phyloP scores from a whole-genome alignment of 371 early-diverging fungal genomes.

The Thermomucor indicae-seudaticae region DNA sequence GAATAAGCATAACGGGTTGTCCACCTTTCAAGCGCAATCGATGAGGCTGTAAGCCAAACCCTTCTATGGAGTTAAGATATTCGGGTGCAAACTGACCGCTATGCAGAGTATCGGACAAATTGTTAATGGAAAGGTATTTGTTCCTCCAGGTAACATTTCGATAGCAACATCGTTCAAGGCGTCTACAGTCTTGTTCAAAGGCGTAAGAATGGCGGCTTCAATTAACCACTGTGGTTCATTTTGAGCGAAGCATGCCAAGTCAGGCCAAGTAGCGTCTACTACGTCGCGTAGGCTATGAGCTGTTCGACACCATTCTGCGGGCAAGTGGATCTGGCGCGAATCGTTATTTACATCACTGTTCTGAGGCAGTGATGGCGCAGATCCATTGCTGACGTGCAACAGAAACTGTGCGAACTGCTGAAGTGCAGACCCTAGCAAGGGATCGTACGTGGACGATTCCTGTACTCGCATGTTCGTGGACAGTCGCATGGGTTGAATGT shows the following conservation, averaged over 20 bases:
- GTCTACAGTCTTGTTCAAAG: neutral
- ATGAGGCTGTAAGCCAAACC: constrained; percentile 15
- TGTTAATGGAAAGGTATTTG: neutral
- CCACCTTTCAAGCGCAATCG: constrained; percentile 13
- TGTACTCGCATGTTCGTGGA: constrained; percentile 15
- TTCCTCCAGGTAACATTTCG: neutral
- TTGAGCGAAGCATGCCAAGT: neutral
- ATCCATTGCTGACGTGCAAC: neutral
- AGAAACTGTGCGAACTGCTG: neutral
- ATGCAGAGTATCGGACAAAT: neutral
- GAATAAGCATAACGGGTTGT: constrained; percentile 21
- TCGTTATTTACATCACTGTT: too few relatives aligned
- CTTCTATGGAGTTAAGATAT: neutral
- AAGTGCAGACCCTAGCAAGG: neutral
- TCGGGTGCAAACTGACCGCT: neutral
- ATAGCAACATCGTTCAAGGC: neutral
- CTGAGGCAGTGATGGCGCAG: neutral
- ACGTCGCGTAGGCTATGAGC: neutral
- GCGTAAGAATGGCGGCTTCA: neutral
- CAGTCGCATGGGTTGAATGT: neutral
- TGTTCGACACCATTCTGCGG: neutral
- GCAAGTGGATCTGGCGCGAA: neutral
- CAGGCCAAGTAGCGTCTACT: neutral
- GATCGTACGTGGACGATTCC: neutral
- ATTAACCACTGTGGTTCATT: neutral